phyloP scores from a whole-genome alignment of 257 asterid genomes.

The Nemophila menziesii region DNA sequence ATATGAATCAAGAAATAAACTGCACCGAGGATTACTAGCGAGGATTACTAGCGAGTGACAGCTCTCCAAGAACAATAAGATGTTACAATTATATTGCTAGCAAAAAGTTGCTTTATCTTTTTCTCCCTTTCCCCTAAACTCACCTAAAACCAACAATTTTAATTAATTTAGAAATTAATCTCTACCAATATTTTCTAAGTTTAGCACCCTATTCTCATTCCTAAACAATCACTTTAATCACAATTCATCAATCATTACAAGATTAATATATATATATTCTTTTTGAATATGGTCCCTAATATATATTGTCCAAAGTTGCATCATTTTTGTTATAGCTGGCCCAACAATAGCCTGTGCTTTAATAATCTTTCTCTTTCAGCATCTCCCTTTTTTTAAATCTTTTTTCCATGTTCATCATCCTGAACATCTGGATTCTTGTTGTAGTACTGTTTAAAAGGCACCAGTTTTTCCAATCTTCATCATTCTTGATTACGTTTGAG shows the following conservation, averaged over 20 bases:
- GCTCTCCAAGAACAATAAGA: conserved; percentile 27
- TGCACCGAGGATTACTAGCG: too few relatives aligned
- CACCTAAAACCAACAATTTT: conserved; percentile 36
- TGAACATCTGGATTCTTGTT: conserved; percentile 6
- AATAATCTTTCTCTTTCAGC: conserved; percentile 13
- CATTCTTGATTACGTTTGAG: conserved; percentile 16
- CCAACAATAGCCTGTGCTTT: conserved; percentile 18
- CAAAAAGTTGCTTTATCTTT: conserved; percentile 37
- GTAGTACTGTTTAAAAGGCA: too few relatives aligned
- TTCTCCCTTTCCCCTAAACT: conserved; percentile 16
- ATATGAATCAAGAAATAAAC: too few relatives aligned
- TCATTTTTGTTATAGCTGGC: conserved; percentile 35
- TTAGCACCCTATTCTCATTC: conserved; percentile 14
- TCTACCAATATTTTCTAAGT: conserved; percentile 11
- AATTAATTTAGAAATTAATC: conserved; percentile 10
- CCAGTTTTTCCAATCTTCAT: conserved; percentile 3
- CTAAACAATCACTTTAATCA: conserved; percentile 26
- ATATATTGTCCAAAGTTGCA: conserved; percentile 27
- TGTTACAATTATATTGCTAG: conserved; percentile 11
- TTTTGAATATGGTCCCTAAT: conserved; percentile 29
- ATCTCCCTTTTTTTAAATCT: not conserved
- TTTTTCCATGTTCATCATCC: conserved; percentile 12
- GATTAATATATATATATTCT: conserved; percentile 17
- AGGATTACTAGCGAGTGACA: conserved; percentile 41
- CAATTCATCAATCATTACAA: conserved; percentile 49